Percentiles rank a stretch among this genome's conserved stretches.
Conservation (phyloP, 2,329 filamentous ascomycete species). For the Aspergillus viridinutans region DNA sequence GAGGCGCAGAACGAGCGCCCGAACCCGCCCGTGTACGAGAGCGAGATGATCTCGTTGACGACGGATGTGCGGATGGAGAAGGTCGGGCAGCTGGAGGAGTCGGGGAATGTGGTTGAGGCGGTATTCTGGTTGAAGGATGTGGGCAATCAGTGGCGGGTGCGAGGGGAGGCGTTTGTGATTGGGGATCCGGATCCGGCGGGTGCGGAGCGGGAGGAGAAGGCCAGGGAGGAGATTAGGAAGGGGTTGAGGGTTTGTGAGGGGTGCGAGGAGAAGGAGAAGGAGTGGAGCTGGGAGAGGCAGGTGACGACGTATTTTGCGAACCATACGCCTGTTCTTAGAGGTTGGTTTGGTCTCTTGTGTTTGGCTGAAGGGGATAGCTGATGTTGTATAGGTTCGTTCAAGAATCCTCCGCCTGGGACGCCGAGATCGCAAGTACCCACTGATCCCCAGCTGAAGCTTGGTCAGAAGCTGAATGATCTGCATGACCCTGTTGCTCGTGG, state of each 20-base stretch:
- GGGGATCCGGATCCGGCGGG: constrained; percentile 67
- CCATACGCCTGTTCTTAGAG: constrained; percentile 72
- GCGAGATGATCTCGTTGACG: constrained; percentile 76
- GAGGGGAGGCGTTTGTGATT: constrained; percentile 71
- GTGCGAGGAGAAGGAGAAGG: constrained; percentile 27
- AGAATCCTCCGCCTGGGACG: constrained; percentile 65
- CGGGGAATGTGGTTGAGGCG: constrained; percentile 69
- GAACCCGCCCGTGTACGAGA: constrained; percentile 69
- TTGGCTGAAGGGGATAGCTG: not conserved
- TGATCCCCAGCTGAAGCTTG: constrained; percentile 45
- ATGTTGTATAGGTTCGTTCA: constrained; percentile 56
- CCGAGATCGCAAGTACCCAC: constrained; percentile 51
- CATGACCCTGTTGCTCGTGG: constrained; percentile 64
- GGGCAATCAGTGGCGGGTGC: constrained; percentile 78
- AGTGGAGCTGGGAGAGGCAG: constrained; percentile 76
- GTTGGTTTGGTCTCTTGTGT: constrained; percentile 34
- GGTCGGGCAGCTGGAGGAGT: constrained; percentile 65
- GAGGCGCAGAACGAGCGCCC: constrained; percentile 30
- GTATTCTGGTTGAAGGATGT: constrained; percentile 73
- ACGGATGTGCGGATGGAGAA: constrained; percentile 89
- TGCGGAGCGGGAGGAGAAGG: constrained; percentile 45
- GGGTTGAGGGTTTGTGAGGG: constrained; percentile 41
- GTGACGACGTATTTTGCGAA: constrained; percentile 89
- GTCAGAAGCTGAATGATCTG: constrained; percentile 65
- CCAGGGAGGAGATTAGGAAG: constrained; percentile 57